These are phyloP conservation scores for Pseudocercospora ulei DNA, from an alignment of 2,329 filamentous ascomycete genomes.

Conservation along the genomic window DNA sequence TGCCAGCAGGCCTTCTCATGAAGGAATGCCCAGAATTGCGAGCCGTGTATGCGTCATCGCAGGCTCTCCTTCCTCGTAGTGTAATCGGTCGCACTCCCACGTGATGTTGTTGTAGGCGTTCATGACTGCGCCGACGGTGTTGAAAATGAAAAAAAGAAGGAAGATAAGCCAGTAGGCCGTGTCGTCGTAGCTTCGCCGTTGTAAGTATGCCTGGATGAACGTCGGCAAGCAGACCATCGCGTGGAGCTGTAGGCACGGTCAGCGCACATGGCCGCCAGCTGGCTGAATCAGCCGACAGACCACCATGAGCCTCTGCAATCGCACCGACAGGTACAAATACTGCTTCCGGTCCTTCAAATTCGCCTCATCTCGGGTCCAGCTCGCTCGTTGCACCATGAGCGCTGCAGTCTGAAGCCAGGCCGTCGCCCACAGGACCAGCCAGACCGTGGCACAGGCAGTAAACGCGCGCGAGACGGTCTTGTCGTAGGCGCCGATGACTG, in stretches of 20 bases:
- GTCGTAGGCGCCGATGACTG: slow-evolving; percentile 22
- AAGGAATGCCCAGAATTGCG: slow-evolving; percentile 29
- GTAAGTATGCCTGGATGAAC: slow-evolving; percentile 32
- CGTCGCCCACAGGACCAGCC: slow-evolving; percentile 29
- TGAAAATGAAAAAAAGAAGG: slow-evolving; percentile 33
- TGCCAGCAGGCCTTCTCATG: slow-evolving; percentile 8
- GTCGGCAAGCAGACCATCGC: slow-evolving; percentile 29
- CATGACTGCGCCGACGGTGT: slow-evolving; percentile 32
- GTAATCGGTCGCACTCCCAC: slow-evolving; percentile 29
- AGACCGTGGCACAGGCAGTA: slow-evolving; percentile 24
- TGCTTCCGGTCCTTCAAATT: slow-evolving; percentile 30
- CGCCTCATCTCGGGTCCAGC: slow-evolving; percentile 32
- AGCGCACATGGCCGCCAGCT: neutral
- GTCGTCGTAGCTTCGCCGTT: slow-evolving; percentile 25
- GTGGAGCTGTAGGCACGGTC: slow-evolving; percentile 23
- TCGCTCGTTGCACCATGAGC: slow-evolving; percentile 31
- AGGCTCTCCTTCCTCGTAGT: slow-evolving; percentile 29
- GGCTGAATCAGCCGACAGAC: slow-evolving; percentile 19
- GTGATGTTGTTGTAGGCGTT: slow-evolving; percentile 35
- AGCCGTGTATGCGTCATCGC: slow-evolving; percentile 26
- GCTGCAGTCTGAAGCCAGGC: slow-evolving; percentile 32
- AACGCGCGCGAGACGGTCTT: slow-evolving; percentile 23
- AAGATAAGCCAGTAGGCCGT: slow-evolving; percentile 33
- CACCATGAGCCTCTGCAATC: slow-evolving; percentile 30
- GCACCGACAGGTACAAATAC: slow-evolving; percentile 30